A percentile compares a stretch with the other conserved stretches of the same genome.
Evolutionary conservation across 1,284 basidiomycete species (phyloP).

Genomic region (Cryptococcus floricola): DNA sequence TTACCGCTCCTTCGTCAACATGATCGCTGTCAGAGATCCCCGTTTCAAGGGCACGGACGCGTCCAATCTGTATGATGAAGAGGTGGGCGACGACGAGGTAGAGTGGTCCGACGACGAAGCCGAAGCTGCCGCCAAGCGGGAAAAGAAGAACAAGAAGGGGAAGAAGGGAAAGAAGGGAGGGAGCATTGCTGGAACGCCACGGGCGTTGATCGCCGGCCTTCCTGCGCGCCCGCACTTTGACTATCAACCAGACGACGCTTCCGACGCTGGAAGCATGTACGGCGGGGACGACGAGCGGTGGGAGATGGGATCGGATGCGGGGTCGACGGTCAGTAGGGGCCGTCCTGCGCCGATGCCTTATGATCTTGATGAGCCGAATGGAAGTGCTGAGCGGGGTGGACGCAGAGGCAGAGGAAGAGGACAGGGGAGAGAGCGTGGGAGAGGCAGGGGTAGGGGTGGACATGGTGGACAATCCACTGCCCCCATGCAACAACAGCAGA

Average conservation of each 20-base stretch:
- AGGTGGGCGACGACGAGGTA: conserved; percentile 54
- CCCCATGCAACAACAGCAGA: neutral
- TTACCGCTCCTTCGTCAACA: conserved; percentile 52
- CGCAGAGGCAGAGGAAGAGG: conserved; percentile 22
- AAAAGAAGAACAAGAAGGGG: conserved; percentile 29
- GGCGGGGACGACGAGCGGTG: conserved; percentile 20
- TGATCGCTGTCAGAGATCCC: conserved; percentile 49
- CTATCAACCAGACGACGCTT: conserved; percentile 25
- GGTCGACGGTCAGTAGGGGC: conserved; percentile 15
- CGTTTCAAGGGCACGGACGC: conserved; percentile 55
- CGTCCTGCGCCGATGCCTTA: conserved; percentile 28
- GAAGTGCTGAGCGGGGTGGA: conserved; percentile 11
- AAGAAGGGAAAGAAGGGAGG: conserved; percentile 8
- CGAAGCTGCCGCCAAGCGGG: conserved; percentile 52
- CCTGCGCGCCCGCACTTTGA: conserved; percentile 41
- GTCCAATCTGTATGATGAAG: conserved; percentile 56
- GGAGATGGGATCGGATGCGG: conserved; percentile 23
- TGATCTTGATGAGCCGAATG: conserved; percentile 17
- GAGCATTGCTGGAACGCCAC: neutral
- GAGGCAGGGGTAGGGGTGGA: conserved; percentile 23
- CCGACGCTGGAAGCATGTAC: conserved; percentile 26
- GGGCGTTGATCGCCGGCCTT: conserved; percentile 7
- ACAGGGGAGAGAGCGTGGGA: conserved; percentile 25
- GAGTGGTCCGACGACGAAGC: conserved; percentile 58
- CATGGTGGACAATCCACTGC: conserved; percentile 1